Evolutionary conservation across 257 asterid species (phyloP).

Genomic region (Marsdenia floribunda): DNA sequence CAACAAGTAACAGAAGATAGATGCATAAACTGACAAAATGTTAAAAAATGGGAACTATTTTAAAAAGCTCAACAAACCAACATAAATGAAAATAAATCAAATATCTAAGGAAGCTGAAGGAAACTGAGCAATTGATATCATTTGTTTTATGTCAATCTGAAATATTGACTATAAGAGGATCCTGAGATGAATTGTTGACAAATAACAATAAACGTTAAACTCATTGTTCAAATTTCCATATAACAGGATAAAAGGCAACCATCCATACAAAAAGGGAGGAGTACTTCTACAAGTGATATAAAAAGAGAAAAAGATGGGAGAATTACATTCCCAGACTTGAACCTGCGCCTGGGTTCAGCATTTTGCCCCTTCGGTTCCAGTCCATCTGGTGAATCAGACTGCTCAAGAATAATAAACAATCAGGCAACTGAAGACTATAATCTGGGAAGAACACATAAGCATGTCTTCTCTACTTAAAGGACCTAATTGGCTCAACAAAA

Average conservation of each 20-base stretch:
- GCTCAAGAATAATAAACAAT: conserved; percentile 27
- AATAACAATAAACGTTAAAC: background rate
- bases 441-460: background rate
- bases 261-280: background rate
- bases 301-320: conserved; percentile 8
- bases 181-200: background rate
- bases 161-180: background rate
- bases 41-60: background rate
- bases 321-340: conserved; percentile 58
- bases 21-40: background rate
- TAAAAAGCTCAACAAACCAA: background rate
- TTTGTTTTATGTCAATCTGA: background rate
- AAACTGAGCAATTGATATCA: background rate
- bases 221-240: background rate
- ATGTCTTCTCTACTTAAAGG: conserved; percentile 5
- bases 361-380: conserved; percentile 27
- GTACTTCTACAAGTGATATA: background rate
- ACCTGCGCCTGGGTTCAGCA: conserved; percentile 41
- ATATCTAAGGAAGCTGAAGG: background rate
- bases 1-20: background rate
- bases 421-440: conserved; percentile 5
- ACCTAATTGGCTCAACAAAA: background rate
- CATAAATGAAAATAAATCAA: background rate
- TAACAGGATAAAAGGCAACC: background rate
- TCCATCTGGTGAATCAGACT: conserved; percentile 48